phyloP scores from a whole-genome alignment of 345 rosid genomes.

The Noccaea bulbosa region DNA sequence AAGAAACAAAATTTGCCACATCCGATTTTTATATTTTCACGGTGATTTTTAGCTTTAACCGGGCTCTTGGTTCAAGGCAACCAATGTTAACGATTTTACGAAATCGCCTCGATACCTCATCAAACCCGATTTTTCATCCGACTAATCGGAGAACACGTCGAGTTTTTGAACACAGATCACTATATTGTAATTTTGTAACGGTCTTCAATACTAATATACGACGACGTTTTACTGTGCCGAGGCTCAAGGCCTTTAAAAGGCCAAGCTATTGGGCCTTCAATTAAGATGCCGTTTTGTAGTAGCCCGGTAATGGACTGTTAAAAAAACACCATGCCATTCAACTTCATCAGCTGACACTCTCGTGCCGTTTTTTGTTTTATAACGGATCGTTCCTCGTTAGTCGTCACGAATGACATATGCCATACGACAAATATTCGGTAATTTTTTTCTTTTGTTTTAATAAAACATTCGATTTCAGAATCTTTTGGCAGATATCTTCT shows the following conservation, averaged over 20 bases:
- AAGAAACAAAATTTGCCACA: too few relatives aligned
- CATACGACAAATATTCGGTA: slow-evolving; percentile 28
- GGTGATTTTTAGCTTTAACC: too few relatives aligned
- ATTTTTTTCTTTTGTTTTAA: too few relatives aligned
- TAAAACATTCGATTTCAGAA: not conserved
- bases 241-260: not conserved
- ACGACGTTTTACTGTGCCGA: not conserved
- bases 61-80: too few relatives aligned
- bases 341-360: not conserved
- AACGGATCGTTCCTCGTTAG: not conserved
- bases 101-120: too few relatives aligned
- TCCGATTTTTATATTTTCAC: too few relatives aligned
- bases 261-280: not conserved
- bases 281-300: not conserved
- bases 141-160: too few relatives aligned
- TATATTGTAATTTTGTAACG: not conserved
- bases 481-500: slow-evolving; percentile 27
- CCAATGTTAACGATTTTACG: too few relatives aligned
- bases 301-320: not conserved
- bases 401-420: slow-evolving; percentile 42
- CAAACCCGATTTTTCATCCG: too few relatives aligned
- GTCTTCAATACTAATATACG: not conserved
- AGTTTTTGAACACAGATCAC: too few relatives aligned
- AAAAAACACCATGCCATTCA: slow-evolving; percentile 24
- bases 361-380: slow-evolving; percentile 14